Base-by-base conservation (phyloP, 768 basidiomycete species). In the Mycena leptocephala region DNA sequence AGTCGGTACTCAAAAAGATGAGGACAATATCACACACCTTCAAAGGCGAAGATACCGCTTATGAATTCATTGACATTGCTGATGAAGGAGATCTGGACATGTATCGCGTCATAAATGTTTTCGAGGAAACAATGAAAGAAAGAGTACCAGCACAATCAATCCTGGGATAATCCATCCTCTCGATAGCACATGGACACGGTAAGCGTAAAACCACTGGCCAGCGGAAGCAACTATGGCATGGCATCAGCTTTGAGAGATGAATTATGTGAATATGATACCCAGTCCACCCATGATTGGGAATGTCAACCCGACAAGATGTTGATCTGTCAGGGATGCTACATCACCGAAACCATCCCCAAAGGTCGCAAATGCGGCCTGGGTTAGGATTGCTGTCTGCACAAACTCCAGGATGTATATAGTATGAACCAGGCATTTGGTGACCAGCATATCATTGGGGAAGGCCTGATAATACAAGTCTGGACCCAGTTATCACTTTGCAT, bases 401-500 rank as follows among this genome's bases (percentile, higher is more conserved):
- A 67, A 16, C 1, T 33, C 11, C 13, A 67, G 22, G 66, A 8
- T 16, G 51, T 37, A 67, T 5, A 67, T 14, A 20, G 24, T 35
- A 13, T 67, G 55, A 14, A 55, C 66, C 24, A 67, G 66, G n/a
- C 66, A 24, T 28, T 67, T 67, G 48, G 4, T 67, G 30, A 39
- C 33, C 9, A 51, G 32, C 11, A 28, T 20, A n/a, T 67, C 66
- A 8, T 55, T 51, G n/a, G 66, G 66, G 32, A 67, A 67, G 20
- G 66, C 66, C 28, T 55, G 66, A 39, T 67, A 67, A 16, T 67
- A 67, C 32, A 67, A n/a, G 33, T 55, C 66, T 67, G n/a, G 28
- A 30, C 11, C 8, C 14, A 26, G 18, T 16, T 18, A 9, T n/a
- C 26, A 6, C 8, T 46, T 13, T 48, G 30, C 13, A 18, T 11